Percentiles rank a stretch among this genome's conserved stretches.
Conservation (phyloP, 78 protist genomes). For the Dictyostelium discoideum region DNA sequence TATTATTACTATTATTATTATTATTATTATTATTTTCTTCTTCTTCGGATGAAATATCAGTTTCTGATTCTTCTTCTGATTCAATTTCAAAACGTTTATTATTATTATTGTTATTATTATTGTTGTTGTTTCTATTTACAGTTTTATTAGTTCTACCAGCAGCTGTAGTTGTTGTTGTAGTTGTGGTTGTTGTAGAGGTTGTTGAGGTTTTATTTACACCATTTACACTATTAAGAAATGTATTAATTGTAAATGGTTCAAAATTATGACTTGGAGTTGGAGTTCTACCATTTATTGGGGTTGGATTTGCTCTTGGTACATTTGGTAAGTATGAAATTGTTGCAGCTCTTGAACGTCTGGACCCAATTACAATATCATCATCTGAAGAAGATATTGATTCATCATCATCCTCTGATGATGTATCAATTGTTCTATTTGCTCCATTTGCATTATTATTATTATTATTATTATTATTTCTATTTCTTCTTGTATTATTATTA, state of each 20-base stretch:
- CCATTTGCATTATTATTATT: neutral
- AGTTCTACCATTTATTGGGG: neutral
- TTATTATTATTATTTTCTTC: neutral
- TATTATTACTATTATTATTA: too few species aligned
- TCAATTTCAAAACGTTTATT: neutral
- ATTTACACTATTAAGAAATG: neutral
- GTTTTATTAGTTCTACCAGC: neutral
- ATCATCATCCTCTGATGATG: conserved; percentile 4
- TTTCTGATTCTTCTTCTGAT: neutral
- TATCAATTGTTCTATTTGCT: neutral
- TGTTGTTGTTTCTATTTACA: neutral
- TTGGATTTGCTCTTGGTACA: conserved; percentile 1
- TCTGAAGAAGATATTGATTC: neutral
- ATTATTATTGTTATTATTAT: too few species aligned
- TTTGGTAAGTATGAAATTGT: neutral
- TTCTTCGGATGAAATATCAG: neutral
- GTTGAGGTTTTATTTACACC: neutral
- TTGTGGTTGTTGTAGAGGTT: neutral
- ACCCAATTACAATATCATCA: neutral
- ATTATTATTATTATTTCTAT: neutral
- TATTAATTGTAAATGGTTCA: neutral
- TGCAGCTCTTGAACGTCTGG: neutral
- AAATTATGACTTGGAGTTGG: neutral
- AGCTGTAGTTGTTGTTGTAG: neutral
- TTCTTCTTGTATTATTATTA: neutral